These are phyloP conservation scores for Hyaloscypha bicolor DNA, from an alignment of 495 filamentous ascomycete species.

Conservation along the genomic window DNA sequence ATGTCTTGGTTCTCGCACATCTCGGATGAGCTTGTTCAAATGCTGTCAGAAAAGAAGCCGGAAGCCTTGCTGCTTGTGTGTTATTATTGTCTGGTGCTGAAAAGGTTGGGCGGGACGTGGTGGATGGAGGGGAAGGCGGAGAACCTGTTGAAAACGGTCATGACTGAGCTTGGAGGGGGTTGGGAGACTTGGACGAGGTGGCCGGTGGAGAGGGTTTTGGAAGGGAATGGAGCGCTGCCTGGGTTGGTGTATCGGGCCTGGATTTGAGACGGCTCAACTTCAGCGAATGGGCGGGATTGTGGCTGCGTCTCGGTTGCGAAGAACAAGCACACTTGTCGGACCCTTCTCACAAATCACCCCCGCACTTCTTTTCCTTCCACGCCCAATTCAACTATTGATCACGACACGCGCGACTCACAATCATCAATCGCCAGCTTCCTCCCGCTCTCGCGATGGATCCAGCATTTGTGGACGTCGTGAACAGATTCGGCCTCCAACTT, in stretches of 20 bases:
- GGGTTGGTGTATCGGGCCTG: background rate
- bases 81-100: slow-evolving; percentile 25
- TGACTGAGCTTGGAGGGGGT: slow-evolving; percentile 14
- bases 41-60: slow-evolving; percentile 27
- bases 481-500: slow-evolving; percentile 3
- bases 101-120: slow-evolving; percentile 18
- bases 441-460: background rate
- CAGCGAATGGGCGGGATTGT: background rate
- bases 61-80: slow-evolving; percentile 26
- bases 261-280: background rate
- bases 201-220: slow-evolving; percentile 24
- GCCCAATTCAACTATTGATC: background rate
- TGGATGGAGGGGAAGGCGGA: slow-evolving; percentile 30
- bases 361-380: background rate
- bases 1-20: slow-evolving; percentile 23
- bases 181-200: slow-evolving; percentile 27
- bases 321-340: background rate
- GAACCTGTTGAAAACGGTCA: slow-evolving; percentile 25
- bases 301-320: background rate
- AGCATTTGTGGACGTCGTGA: slow-evolving; percentile 3
- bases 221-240: background rate
- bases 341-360: background rate
- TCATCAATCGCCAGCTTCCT: background rate
- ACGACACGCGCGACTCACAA: background rate
- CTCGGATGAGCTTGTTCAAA: slow-evolving; percentile 15